A percentile compares a stretch with the other conserved stretches of the same genome.
These are phyloP conservation scores for Claviceps africana DNA, from an alignment of 2,329 filamentous ascomycete genomes.

Conservation along the genomic window DNA sequence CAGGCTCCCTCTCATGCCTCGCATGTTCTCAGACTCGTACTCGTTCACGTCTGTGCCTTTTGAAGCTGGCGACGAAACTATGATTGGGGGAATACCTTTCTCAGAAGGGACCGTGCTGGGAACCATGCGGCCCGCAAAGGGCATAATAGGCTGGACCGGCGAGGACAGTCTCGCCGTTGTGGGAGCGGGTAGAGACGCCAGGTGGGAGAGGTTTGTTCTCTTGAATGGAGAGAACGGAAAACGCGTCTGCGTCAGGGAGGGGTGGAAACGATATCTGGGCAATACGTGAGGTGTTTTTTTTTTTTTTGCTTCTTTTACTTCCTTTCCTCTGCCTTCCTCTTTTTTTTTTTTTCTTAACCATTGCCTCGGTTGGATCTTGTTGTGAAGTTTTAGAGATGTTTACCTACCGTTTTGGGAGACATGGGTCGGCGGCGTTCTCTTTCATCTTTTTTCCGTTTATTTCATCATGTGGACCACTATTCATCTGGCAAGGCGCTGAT, in stretches of 20 bases:
- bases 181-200: constrained; percentile 63
- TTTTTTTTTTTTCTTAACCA: too few species aligned
- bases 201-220: constrained; percentile 79
- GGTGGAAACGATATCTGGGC: constrained; percentile 67
- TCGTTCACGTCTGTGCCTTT: constrained; percentile 72
- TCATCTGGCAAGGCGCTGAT: not conserved
- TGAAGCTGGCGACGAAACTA: constrained; percentile 63
- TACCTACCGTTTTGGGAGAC: not conserved
- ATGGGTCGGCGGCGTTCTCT: not conserved
- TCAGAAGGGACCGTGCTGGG: constrained; percentile 33
- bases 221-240: constrained; percentile 54
- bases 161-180: constrained; percentile 63
- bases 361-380: not conserved
- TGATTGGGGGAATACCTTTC: constrained; percentile 29
- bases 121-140: constrained; percentile 55
- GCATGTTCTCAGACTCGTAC: constrained; percentile 79
- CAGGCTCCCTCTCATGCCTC: constrained; percentile 71
- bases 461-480: not conserved
- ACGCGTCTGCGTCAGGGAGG: constrained; percentile 53
- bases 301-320: too few species aligned
- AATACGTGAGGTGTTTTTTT: constrained; percentile 15
- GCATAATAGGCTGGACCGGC: constrained; percentile 70
- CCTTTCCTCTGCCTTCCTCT: too few species aligned
- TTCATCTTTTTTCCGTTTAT: not conserved
- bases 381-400: not conserved